A percentile compares a stretch with the other conserved stretches of the same genome.
These are phyloP conservation scores for Pyrus betulifolia DNA, from an alignment of 306 rosid genomes.

Conservation along the genomic window DNA sequence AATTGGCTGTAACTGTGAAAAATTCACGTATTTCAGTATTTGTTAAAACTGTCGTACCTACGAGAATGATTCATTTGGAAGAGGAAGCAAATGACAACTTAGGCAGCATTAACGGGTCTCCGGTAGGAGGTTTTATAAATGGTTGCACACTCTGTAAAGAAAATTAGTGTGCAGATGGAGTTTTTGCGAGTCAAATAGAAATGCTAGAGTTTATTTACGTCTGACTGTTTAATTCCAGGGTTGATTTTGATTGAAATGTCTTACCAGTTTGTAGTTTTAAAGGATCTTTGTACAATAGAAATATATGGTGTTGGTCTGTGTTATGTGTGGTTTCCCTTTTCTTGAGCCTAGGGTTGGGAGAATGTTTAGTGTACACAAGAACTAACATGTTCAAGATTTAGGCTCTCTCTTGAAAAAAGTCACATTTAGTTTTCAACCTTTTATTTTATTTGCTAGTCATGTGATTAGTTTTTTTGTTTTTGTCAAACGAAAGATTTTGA, in stretches of 20 bases:
- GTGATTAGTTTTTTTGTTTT: no score
- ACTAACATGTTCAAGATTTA: neutral
- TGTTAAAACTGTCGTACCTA: neutral
- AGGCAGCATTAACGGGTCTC: neutral
- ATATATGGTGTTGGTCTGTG: neutral
- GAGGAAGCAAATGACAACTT: conserved; percentile 9
- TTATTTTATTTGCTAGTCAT: no score
- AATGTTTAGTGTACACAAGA: neutral
- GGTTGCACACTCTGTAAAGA: conserved; percentile 6
- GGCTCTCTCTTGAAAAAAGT: neutral
- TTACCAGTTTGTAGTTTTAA: neutral
- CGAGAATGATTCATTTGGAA: neutral
- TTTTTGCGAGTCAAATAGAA: neutral
- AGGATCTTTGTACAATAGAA: neutral
- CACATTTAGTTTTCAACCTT: neutral
- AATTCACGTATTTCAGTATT: neutral
- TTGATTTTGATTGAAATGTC: neutral
- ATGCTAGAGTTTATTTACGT: neutral
- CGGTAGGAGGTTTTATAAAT: neutral
- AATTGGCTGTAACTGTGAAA: conserved; percentile 3
- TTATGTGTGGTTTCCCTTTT: neutral
- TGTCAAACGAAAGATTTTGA: no score
- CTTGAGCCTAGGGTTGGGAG: neutral
- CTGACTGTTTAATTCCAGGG: neutral
- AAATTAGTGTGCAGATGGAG: conserved; percentile 1